Conservation (phyloP, 192 early-diverging fungal species). For the Backusella westeae region DNA sequence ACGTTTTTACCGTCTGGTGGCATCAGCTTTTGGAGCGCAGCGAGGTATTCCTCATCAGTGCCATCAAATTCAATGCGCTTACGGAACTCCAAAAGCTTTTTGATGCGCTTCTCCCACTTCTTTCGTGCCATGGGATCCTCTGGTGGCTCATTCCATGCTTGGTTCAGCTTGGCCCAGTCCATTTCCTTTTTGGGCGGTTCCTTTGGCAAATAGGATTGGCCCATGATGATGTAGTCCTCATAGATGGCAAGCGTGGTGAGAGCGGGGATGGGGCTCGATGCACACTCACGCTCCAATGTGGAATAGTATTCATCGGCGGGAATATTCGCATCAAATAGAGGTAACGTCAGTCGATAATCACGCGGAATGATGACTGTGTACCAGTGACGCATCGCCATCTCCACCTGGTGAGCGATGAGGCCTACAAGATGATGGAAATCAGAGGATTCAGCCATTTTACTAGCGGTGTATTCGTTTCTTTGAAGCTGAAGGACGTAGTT, state of each 20-base stretch:
- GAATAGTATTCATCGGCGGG: background rate
- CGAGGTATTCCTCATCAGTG: slow-evolving; percentile 3
- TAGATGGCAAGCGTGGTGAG: slow-evolving; percentile 10
- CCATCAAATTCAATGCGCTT: slow-evolving; percentile 8
- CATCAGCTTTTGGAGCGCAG: background rate
- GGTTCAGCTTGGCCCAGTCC: background rate
- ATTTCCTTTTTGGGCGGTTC: background rate
- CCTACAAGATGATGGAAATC: background rate
- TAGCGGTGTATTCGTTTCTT: background rate
- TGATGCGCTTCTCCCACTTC: background rate
- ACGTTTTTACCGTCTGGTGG: background rate
- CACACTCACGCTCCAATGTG: slow-evolving; percentile 12
- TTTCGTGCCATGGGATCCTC: background rate
- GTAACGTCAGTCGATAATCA: background rate
- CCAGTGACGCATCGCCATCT: slow-evolving; percentile 15
- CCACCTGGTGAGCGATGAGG: slow-evolving; percentile 4
- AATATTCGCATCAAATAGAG: background rate
- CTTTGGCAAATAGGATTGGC: slow-evolving; percentile 13
- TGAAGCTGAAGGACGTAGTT: background rate
- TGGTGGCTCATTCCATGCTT: background rate
- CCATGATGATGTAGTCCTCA: slow-evolving; percentile 7
- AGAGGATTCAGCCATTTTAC: background rate
- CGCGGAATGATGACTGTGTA: background rate
- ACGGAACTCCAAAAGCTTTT: background rate
- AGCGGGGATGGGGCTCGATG: background rate